Conservation (phyloP, 108 stramenopile species). For the Chaetoceros muelleri region DNA sequence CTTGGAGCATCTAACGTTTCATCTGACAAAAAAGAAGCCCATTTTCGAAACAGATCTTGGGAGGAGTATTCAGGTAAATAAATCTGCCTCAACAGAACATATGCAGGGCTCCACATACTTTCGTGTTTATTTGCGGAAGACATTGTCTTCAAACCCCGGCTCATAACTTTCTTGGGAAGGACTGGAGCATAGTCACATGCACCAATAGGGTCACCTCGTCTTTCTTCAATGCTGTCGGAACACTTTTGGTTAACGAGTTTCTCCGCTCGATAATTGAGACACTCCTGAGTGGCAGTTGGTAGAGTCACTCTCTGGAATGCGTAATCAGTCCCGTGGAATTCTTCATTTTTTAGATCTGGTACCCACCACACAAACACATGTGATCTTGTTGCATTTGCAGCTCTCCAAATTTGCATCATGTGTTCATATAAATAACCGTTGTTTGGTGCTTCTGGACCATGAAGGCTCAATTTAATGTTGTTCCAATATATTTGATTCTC, state of each 20-base stretch:
- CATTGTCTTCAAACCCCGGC: background rate
- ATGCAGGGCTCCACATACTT: background rate
- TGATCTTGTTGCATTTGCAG: constrained; percentile 3
- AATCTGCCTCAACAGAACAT: background rate
- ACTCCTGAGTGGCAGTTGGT: background rate
- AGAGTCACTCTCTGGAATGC: constrained; percentile 1
- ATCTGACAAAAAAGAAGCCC: background rate
- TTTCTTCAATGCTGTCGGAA: background rate
- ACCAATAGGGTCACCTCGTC: background rate
- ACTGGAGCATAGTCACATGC: constrained; percentile 6
- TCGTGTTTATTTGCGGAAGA: background rate
- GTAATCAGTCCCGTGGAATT: background rate
- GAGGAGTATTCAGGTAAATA: background rate
- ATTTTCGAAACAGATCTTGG: background rate
- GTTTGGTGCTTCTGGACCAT: constrained; percentile 1
- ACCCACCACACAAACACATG: constrained; percentile 6
- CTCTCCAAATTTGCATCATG: constrained; percentile 1
- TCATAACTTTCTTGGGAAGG: background rate
- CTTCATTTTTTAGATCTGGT: background rate
- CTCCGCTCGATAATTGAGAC: background rate
- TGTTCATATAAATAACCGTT: constrained; percentile 5
- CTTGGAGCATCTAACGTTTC: constrained; percentile 1
- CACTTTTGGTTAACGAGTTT: background rate
- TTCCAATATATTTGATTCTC: constrained; percentile 1
- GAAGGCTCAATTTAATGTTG: constrained; percentile 4